Evolutionary conservation across 2,329 filamentous ascomycete genomes (phyloP).

Genomic region (Paecilomyces formosus): DNA sequence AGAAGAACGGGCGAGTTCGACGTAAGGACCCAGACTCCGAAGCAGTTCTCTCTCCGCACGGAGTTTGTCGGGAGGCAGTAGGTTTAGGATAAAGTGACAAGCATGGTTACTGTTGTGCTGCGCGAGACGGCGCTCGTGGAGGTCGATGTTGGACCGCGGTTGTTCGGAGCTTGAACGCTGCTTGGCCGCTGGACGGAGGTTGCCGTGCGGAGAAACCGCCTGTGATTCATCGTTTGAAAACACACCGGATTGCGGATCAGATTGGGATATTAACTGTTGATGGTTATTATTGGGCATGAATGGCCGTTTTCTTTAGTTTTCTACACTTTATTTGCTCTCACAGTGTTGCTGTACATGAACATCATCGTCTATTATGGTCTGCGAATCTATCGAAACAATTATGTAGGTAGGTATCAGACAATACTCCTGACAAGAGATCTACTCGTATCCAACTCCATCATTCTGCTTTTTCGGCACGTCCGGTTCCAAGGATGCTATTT

Average conservation of each 20-base stretch:
- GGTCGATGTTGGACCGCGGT: background rate
- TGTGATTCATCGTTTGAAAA: background rate
- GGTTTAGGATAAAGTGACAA: background rate
- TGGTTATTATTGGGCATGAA: background rate
- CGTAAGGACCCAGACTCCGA: background rate
- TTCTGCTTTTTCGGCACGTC: slow-evolving; percentile 9
- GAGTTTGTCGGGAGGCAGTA: background rate
- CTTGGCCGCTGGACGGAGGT: background rate
- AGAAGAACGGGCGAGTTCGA: background rate
- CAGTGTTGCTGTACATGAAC: background rate
- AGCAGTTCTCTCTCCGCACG: background rate
- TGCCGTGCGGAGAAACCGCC: background rate
- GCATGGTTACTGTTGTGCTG: background rate
- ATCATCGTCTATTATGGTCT: background rate
- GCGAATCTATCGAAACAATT: background rate
- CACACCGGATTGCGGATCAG: background rate
- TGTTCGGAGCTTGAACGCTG: background rate
- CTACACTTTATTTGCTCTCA: background rate
- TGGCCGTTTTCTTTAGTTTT: background rate
- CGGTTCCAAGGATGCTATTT: slow-evolving; percentile 7
- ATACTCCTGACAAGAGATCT: background rate
- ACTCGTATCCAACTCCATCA: background rate
- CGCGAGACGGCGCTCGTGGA: background rate
- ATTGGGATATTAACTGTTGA: background rate
- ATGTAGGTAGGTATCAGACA: background rate